A percentile compares a stretch with the other conserved stretches of the same genome.
Evolutionary conservation across 1,284 basidiomycete species (phyloP).

Genomic region (Chiua sp.): DNA sequence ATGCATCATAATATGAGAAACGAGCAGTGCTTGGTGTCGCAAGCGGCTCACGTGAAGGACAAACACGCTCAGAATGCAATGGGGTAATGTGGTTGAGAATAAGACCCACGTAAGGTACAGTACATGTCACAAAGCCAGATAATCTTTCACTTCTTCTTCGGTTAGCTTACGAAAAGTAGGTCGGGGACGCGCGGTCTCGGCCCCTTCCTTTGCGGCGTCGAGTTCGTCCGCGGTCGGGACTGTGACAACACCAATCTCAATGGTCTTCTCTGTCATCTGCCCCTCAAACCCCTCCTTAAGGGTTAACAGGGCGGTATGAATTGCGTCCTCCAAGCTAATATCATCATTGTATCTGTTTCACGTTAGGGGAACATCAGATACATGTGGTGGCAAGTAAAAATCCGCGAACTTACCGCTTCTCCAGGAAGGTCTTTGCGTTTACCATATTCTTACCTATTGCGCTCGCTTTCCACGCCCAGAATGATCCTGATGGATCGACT

Average conservation of each 20-base stretch:
- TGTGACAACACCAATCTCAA: constrained; percentile 97
- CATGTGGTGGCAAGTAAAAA: constrained; percentile 29
- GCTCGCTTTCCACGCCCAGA: constrained; percentile 99
- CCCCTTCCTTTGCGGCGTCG: constrained; percentile 73
- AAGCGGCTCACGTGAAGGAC: constrained; percentile 14
- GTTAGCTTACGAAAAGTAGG: constrained; percentile 93
- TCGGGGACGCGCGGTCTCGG: constrained; percentile 75
- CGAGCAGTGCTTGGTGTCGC: constrained; percentile 5
- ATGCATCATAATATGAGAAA: constrained; percentile 10
- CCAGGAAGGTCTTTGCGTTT: constrained; percentile 98
- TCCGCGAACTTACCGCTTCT: constrained; percentile 80
- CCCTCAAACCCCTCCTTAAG: constrained; percentile 99
- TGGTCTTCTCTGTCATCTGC: constrained; percentile 99
- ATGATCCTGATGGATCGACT: constrained; percentile 98
- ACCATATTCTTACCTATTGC: constrained; percentile 99
- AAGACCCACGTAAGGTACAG: constrained; percentile 39
- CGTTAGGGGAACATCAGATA: constrained; percentile 22
- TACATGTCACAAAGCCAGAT: constrained; percentile 75
- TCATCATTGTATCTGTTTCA: constrained; percentile 96
- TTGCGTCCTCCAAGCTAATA: constrained; percentile 98
- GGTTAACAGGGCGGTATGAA: constrained; percentile 98
- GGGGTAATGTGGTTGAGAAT: constrained; percentile 19
- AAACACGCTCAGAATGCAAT: constrained; percentile 18
- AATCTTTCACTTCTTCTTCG: constrained; percentile 95
- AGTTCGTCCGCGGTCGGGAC: constrained; percentile 83